These are phyloP conservation scores for Excoecaria agallocha DNA, from an alignment of 345 rosid species.

Conservation along the genomic window DNA sequence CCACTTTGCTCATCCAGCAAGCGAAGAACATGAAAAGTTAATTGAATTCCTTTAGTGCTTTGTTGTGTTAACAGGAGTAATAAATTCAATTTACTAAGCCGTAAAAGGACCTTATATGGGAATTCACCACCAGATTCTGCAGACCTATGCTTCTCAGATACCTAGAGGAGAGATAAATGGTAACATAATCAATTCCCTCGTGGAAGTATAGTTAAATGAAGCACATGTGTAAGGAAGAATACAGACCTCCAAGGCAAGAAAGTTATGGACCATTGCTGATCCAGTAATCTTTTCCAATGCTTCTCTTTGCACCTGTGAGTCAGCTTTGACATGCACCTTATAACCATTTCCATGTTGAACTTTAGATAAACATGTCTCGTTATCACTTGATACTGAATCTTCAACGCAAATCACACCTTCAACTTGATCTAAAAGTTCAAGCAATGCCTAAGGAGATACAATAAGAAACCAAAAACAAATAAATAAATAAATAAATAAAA, in stretches of 20 bases:
- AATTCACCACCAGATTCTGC: constrained; percentile 37
- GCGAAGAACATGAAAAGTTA: constrained; percentile 74
- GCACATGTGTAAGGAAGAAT: not conserved
- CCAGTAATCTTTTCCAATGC: constrained; percentile 21
- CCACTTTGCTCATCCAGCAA: constrained; percentile 81
- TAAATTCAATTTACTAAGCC: constrained; percentile 11
- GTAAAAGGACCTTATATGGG: constrained; percentile 60
- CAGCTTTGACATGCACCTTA: constrained; percentile 19
- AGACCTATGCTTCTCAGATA: constrained; percentile 57
- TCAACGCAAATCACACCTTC: constrained; percentile 82
- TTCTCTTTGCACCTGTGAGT: constrained; percentile 25
- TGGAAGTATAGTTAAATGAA: not conserved
- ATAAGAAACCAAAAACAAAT: constrained; percentile 10
- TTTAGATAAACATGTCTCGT: constrained; percentile 37
- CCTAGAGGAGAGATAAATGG: constrained; percentile 42
- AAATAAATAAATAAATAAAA: not conserved
- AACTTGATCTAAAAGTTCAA: constrained; percentile 88
- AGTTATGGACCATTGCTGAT: constrained; percentile 35
- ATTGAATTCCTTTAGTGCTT: constrained; percentile 18
- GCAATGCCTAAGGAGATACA: constrained; percentile 56
- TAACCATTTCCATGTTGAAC: constrained; percentile 30
- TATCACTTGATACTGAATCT: constrained; percentile 47
- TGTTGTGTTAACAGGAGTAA: constrained; percentile 6
- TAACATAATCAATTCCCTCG: constrained; percentile 15
- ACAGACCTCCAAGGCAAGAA: constrained; percentile 87